A percentile compares a stretch with the other conserved stretches of the same genome.
Evolutionary conservation across 2,329 filamentous ascomycete genomes (phyloP).

Genomic region (Sporothrix phasma): DNA sequence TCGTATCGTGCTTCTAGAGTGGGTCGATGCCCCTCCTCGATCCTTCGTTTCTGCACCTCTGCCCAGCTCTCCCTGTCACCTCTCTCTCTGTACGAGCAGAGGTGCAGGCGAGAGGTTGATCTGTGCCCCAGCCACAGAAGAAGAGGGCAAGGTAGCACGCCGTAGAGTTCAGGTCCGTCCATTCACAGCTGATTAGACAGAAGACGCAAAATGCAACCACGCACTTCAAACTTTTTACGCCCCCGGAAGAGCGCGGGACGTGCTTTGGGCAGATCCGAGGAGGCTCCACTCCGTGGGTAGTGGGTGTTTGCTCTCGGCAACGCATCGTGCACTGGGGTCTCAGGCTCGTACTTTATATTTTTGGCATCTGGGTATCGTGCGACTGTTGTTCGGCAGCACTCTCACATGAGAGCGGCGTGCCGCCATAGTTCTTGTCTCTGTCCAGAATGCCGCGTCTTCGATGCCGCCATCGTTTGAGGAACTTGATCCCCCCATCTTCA

Average conservation of each 20-base stretch:
- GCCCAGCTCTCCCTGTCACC: neutral
- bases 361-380: neutral
- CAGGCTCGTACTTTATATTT: neutral
- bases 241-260: neutral
- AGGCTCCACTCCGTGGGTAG: neutral
- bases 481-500: neutral
- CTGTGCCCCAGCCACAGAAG: conserved; percentile 5
- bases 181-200: too few species aligned
- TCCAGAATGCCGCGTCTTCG: neutral
- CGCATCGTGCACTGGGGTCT: neutral
- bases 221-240: too few species aligned
- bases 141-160: too few species aligned
- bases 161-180: neutral
- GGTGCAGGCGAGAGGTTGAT: neutral
- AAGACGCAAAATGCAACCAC: too few species aligned
- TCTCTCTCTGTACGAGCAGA: too few species aligned
- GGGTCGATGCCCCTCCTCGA: conserved; percentile 2
- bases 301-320: neutral
- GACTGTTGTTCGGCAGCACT: neutral
- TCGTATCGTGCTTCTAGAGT: conserved; percentile 4
- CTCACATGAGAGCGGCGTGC: neutral
- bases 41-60: neutral
- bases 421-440: neutral
- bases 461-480: neutral
- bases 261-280: neutral